phyloP scores from a whole-genome alignment of 1,284 basidiomycete genomes.

The Pascua guehoae region DNA sequence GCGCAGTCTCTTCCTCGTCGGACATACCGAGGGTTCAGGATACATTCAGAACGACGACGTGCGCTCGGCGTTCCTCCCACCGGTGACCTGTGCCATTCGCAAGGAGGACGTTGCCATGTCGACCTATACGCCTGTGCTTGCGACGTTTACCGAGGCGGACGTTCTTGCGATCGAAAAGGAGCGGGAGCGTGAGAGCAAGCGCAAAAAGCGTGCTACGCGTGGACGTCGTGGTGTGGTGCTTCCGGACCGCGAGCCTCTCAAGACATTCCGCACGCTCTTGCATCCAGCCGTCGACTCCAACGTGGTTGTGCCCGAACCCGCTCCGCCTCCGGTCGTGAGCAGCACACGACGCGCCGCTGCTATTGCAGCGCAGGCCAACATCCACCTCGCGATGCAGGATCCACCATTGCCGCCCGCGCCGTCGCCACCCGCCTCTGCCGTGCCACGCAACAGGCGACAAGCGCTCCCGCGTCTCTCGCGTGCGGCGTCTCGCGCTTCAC shows the following conservation, averaged over 20 bases:
- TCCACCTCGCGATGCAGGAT: slow-evolving; percentile 47
- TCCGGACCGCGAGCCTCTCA: slow-evolving; percentile 87
- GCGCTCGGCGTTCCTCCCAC: slow-evolving; percentile 80
- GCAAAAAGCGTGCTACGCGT: slow-evolving; percentile 75
- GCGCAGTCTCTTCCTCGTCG: slow-evolving; percentile 86
- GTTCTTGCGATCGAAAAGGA: slow-evolving; percentile 86
- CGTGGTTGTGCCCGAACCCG: slow-evolving; percentile 27
- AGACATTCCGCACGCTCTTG: slow-evolving; percentile 84
- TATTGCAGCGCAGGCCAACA: slow-evolving; percentile 64
- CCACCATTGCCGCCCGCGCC: slow-evolving; percentile 50
- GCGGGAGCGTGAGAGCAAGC: slow-evolving; percentile 82
- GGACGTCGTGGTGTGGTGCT: slow-evolving; percentile 83
- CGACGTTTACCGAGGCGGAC: slow-evolving; percentile 82
- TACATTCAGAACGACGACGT: slow-evolving; percentile 86
- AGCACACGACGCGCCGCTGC: slow-evolving; percentile 72
- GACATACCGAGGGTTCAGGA: slow-evolving; percentile 77
- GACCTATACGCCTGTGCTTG: slow-evolving; percentile 80
- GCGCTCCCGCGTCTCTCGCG: slow-evolving; percentile 10
- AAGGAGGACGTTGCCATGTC: slow-evolving; percentile 66
- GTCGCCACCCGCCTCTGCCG: slow-evolving; percentile 47
- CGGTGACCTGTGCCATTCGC: slow-evolving; percentile 61
- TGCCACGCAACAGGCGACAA: slow-evolving; percentile 9
- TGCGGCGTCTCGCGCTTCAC: slow-evolving; percentile 23
- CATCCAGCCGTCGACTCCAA: slow-evolving; percentile 39
- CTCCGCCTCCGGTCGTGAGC: slow-evolving; percentile 57